Evolutionary conservation across 2,329 filamentous ascomycete species (phyloP).

Genomic region (Aspergillus ochraceus): DNA sequence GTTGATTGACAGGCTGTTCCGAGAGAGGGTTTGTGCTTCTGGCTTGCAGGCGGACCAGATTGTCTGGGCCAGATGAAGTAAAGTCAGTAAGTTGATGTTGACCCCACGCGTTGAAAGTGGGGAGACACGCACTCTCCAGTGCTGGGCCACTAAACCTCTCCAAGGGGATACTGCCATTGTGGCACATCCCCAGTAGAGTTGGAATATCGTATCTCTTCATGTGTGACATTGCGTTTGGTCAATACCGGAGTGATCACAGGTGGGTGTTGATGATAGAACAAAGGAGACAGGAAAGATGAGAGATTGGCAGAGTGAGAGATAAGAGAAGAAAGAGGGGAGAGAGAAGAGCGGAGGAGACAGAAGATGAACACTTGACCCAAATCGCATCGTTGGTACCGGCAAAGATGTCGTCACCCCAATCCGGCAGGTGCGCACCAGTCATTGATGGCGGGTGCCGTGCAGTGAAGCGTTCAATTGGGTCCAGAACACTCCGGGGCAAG

Average conservation of each 20-base stretch:
- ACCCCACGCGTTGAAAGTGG: neutral
- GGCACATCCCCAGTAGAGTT: conserved; percentile 37
- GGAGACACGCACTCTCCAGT: conserved; percentile 29
- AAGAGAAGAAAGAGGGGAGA: neutral
- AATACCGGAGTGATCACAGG: neutral
- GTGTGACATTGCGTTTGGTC: conserved; percentile 5
- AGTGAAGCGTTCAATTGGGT: neutral
- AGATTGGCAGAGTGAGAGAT: neutral
- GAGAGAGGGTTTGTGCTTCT: conserved; percentile 21
- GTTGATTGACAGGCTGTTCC: conserved; percentile 28
- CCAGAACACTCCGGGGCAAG: neutral
- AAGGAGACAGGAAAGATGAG: conserved; percentile 1
- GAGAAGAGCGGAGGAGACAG: neutral
- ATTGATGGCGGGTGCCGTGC: no score
- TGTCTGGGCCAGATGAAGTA: conserved; percentile 18
- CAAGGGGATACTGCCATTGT: conserved; percentile 26
- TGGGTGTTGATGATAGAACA: conserved; percentile 2
- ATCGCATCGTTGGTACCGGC: neutral
- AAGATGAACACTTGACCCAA: conserved; percentile 2
- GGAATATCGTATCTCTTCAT: conserved; percentile 40
- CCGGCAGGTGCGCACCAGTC: conserved; percentile 11
- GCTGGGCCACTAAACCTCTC: conserved; percentile 29
- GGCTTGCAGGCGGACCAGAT: conserved; percentile 23
- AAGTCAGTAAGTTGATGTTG: neutral
- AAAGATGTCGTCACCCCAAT: conserved; percentile 5